These are phyloP conservation scores for Curvularia lunata DNA, from an alignment of 2,329 filamentous ascomycete species.

Conservation along the genomic window DNA sequence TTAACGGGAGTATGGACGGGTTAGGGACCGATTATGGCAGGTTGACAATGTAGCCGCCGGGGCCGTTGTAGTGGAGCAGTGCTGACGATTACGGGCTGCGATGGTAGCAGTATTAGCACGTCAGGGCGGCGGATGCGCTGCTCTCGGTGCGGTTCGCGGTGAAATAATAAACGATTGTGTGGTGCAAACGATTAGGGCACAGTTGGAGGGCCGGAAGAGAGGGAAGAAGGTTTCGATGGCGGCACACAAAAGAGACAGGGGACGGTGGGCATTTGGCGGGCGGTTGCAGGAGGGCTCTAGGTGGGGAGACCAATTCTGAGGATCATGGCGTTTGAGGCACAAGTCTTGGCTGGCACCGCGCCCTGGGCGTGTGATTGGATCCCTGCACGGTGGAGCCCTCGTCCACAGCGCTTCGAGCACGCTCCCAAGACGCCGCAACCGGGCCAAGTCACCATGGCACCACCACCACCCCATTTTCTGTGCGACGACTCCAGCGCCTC, in stretches of 20 bases:
- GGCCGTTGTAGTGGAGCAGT: constrained; percentile 28
- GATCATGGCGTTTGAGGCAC: constrained; percentile 44
- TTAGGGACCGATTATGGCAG: constrained; percentile 18
- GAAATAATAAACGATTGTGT: constrained; percentile 26
- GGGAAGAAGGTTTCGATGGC: constrained; percentile 37
- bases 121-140: constrained; percentile 16
- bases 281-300: constrained; percentile 44
- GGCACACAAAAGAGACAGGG: constrained; percentile 38
- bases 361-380: constrained; percentile 40
- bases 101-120: constrained; percentile 23
- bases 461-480: constrained; percentile 30
- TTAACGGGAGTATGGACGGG: constrained; percentile 24
- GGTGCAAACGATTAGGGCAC: constrained; percentile 33
- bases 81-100: constrained; percentile 23
- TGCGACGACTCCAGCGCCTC: not conserved
- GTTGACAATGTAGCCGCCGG: constrained; percentile 41
- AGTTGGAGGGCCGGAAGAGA: constrained; percentile 29
- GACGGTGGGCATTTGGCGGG: constrained; percentile 43
- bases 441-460: constrained; percentile 35
- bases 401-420: constrained; percentile 44
- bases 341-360: constrained; percentile 40
- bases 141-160: constrained; percentile 11
- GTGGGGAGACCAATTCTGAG: constrained; percentile 49
- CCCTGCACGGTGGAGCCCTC: constrained; percentile 31
- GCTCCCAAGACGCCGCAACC: constrained; percentile 29